Base-by-base conservation (phyloP, 2,329 filamentous ascomycete genomes). In the Microsporum audouinii region DNA sequence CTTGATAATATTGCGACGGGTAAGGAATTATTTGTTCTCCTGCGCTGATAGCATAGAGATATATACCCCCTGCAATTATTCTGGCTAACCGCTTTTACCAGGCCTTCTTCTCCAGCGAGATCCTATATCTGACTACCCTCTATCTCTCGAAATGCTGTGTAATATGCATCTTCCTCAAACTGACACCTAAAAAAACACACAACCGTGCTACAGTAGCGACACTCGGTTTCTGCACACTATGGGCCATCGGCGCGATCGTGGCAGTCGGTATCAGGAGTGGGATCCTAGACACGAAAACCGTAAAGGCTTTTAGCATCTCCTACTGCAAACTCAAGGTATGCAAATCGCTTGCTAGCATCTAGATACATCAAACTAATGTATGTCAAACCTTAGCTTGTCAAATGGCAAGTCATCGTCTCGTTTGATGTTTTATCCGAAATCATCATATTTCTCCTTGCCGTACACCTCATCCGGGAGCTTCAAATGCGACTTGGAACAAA, bases 131-230 rank as follows among this genome's bases (percentile, higher is more conserved):
- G 47, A 45, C 76, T 36, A 70, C 73, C 1, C 64, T 79, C 23
- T 77, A 75, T 63, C 68, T 78, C 14, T 76, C 74, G 14, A 77
- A 78, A 65, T 70, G 68, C 60, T 72, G 72, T 17, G 68, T 78
- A 41, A 70, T 74, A 4, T 70, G 75, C 14, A 73, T 80, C 8
- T 75, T 78, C 59, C 68, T 77, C 23, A 76, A 77, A 3, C 68
- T 80, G 14, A 77, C 77, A 2, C 76, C 76, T 5, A 71, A 76
- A 33, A 73, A 72, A 58, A 65, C 64, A 3, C 78, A 80, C 65
- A 71, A 71, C 8, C 59, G 69, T 12, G 68, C 70, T 2, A 71
- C 75, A 3, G 72, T 70, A 64, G 65, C 64, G 1, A 72, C 74
- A 7, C 66, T 79, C 1, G 70, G 60, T 2, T 63, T 70, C 0